A percentile compares a stretch with the other conserved stretches of the same genome.
Evolutionary conservation across 140 eudicot genomes (phyloP).

Genomic region (Flaveria floridana): DNA sequence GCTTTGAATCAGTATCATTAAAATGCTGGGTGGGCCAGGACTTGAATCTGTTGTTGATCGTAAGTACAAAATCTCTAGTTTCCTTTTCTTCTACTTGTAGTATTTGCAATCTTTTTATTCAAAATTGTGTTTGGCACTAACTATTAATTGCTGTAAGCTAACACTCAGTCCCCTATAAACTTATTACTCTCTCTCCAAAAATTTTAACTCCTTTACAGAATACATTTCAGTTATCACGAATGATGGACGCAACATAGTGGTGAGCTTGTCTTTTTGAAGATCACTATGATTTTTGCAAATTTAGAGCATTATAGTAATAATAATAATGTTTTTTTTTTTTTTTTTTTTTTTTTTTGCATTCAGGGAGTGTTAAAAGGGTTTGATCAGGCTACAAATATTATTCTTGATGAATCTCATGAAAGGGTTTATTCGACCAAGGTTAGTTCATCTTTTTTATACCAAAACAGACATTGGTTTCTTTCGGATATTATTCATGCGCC

Average conservation of each 20-base stretch:
- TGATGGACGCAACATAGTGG: slow-evolving; percentile 93
- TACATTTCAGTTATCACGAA: slow-evolving; percentile 80
- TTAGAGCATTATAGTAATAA: background rate
- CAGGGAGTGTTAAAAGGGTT: slow-evolving; percentile 86
- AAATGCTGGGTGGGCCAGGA: slow-evolving; percentile 52
- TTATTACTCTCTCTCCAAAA: background rate
- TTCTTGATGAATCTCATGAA: slow-evolving; percentile 97
- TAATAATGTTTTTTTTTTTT: background rate
- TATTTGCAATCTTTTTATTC: background rate
- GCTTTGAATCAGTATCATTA: slow-evolving; percentile 23
- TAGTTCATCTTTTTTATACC: slow-evolving; percentile 15
- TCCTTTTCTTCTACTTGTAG: background rate
- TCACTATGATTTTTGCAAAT: background rate
- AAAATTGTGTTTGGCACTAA: background rate
- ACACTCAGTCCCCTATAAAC: background rate
- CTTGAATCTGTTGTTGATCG: slow-evolving; percentile 60
- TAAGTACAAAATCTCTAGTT: slow-evolving; percentile 27
- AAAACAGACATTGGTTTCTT: background rate
- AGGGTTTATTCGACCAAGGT: slow-evolving; percentile 93
- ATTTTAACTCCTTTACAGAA: slow-evolving; percentile 38
- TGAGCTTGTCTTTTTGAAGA: slow-evolving; percentile 32
- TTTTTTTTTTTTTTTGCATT: slow-evolving; percentile 5
- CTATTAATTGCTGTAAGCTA: background rate
- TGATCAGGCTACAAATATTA: slow-evolving; percentile 89
- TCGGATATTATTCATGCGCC: background rate